A percentile compares a stretch with the other conserved stretches of the same genome.
Conservation (phyloP, 495 filamentous ascomycete genomes). For the Aspergillus carlsbadensis region DNA sequence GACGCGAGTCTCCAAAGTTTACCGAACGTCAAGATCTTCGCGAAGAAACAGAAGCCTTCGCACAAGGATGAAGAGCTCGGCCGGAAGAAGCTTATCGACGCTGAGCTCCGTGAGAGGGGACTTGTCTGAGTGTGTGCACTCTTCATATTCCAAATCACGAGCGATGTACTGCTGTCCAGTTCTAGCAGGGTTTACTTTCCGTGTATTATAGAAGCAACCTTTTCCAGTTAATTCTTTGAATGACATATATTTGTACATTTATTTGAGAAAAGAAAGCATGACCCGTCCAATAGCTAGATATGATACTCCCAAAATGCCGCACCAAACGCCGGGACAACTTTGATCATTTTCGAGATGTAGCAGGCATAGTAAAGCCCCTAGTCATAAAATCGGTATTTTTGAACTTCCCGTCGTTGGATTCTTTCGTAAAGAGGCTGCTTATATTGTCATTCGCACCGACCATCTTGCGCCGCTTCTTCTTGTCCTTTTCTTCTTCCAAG, state of each 20-base stretch:
- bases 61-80: conserved; percentile 75
- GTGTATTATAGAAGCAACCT: conserved; percentile 26
- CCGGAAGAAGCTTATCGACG: conserved; percentile 80
- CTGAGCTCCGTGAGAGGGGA: conserved; percentile 63
- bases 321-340: neutral
- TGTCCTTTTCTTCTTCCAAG: conserved; percentile 77
- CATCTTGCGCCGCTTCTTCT: conserved; percentile 76
- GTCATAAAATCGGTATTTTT: conserved; percentile 76
- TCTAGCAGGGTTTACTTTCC: conserved; percentile 23
- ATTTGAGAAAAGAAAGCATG: neutral
- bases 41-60: conserved; percentile 58
- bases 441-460: conserved; percentile 64
- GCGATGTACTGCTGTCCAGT: conserved; percentile 8
- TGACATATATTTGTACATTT: conserved; percentile 12
- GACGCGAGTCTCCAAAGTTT: conserved; percentile 46
- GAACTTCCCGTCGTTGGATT: conserved; percentile 44
- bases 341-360: conserved; percentile 29
- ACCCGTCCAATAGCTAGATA: conserved; percentile 12
- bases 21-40: conserved; percentile 68
- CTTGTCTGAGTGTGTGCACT: conserved; percentile 27
- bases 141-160: too few relatives aligned
- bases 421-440: conserved; percentile 65
- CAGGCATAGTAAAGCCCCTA: conserved; percentile 66
- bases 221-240: conserved; percentile 6
- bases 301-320: neutral